Conservation (phyloP, 1,284 basidiomycete species). For the Spongiforma sp. region DNA sequence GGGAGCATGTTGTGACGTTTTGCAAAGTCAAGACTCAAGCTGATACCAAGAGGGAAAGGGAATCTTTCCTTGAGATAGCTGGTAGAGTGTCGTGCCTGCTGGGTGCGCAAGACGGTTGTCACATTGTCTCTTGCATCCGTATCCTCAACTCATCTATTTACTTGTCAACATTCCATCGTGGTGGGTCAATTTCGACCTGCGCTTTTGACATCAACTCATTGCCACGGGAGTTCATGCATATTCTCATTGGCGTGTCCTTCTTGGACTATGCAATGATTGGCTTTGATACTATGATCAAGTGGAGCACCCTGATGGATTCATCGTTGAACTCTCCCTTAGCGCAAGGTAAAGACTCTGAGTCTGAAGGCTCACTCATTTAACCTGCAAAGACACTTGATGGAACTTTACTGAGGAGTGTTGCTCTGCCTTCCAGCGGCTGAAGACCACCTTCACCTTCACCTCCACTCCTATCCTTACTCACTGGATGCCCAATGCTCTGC, state of each 20-base stretch:
- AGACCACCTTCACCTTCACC: slow-evolving; percentile 10
- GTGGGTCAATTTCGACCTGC: background rate
- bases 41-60: background rate
- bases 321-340: too few species aligned
- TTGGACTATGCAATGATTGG: background rate
- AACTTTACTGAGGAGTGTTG: background rate
- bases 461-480: slow-evolving; percentile 6
- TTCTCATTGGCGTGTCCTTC: background rate
- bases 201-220: background rate
- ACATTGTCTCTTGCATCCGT: background rate
- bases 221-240: background rate
- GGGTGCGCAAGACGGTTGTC: background rate
- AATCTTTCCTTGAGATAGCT: background rate
- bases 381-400: background rate
- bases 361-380: background rate
- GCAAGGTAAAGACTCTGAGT: background rate
- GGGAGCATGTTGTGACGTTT: background rate
- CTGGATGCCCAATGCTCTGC: background rate
- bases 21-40: background rate
- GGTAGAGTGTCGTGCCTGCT: slow-evolving; percentile 1
- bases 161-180: background rate
- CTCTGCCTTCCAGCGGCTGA: background rate
- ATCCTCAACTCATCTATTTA: background rate
- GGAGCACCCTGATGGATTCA: background rate
- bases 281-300: background rate